These are phyloP conservation scores for Arthrobotrys sphaeroides DNA, from an alignment of 2,329 filamentous ascomycete genomes.

Conservation along the genomic window DNA sequence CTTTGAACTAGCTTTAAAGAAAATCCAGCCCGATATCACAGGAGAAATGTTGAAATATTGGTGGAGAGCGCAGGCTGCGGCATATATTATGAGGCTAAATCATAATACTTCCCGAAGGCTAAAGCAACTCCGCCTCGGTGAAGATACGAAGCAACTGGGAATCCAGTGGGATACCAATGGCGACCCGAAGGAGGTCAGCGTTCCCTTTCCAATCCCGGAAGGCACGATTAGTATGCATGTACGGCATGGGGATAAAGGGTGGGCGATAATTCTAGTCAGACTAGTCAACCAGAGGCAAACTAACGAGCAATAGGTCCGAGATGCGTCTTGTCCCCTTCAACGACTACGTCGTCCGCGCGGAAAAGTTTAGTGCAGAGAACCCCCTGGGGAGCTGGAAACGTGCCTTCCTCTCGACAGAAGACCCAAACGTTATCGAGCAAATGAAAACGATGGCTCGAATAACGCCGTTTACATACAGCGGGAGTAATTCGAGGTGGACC, in stretches of 20 bases:
- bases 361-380: slow-evolving; percentile 53
- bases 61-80: slow-evolving; percentile 56
- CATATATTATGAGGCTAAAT: slow-evolving; percentile 56
- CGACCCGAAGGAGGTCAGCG: slow-evolving; percentile 24
- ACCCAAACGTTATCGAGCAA: slow-evolving; percentile 52
- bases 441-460: slow-evolving; percentile 52
- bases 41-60: slow-evolving; percentile 55
- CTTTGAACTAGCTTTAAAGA: slow-evolving; percentile 44
- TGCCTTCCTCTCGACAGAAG: slow-evolving; percentile 56
- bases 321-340: slow-evolving; percentile 55
- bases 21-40: slow-evolving; percentile 53
- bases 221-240: slow-evolving; percentile 57
- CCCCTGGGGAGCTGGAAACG: slow-evolving; percentile 52
- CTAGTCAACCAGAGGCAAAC: not conserved
- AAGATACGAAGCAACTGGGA: slow-evolving; percentile 30
- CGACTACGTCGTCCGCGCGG: slow-evolving; percentile 52
- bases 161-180: slow-evolving; percentile 36
- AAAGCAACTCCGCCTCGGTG: slow-evolving; percentile 41
- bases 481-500: slow-evolving; percentile 53
- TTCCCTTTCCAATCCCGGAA: slow-evolving; percentile 55
- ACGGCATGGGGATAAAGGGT: slow-evolving; percentile 55
- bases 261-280: not conserved
- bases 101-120: slow-evolving; percentile 36
- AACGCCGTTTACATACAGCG: slow-evolving; percentile 39
- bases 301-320: slow-evolving; percentile 40